Percentiles rank a stretch among this genome's conserved stretches.
Evolutionary conservation across 1,284 basidiomycete species (phyloP).

Genomic region (Cryptococcus wingfieldii): DNA sequence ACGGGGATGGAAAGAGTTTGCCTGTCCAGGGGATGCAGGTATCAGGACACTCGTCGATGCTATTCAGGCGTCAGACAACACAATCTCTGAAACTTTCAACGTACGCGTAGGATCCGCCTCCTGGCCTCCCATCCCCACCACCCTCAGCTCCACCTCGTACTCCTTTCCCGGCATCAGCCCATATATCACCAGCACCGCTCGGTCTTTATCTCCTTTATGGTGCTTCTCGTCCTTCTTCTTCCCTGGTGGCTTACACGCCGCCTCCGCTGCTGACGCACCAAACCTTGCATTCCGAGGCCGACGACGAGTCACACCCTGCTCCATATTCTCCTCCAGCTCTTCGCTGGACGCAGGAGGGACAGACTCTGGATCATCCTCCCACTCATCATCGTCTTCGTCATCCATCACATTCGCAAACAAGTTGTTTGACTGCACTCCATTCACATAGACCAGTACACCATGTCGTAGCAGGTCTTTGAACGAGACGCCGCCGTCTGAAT

Average conservation of each 20-base stretch:
- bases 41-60: slow-evolving; percentile 39
- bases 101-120: slow-evolving; percentile 9
- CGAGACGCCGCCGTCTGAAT: slow-evolving; percentile 18
- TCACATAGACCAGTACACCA: slow-evolving; percentile 46
- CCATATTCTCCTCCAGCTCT: slow-evolving; percentile 18
- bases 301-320: slow-evolving; percentile 20
- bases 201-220: slow-evolving; percentile 31
- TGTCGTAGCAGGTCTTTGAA: slow-evolving; percentile 48
- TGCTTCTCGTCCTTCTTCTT: slow-evolving; percentile 13
- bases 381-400: slow-evolving; percentile 30
- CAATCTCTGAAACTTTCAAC: not conserved
- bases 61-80: not conserved
- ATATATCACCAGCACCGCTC: slow-evolving; percentile 47
- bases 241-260: not conserved
- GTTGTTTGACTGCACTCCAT: slow-evolving; percentile 46
- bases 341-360: slow-evolving; percentile 1
- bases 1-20: slow-evolving; percentile 26
- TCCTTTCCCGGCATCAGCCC: slow-evolving; percentile 46
- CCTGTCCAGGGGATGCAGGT: slow-evolving; percentile 30
- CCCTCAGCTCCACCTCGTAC: slow-evolving; percentile 48
- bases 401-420: slow-evolving; percentile 48
- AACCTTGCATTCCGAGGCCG: slow-evolving; percentile 29
- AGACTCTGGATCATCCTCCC: slow-evolving; percentile 21
- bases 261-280: slow-evolving; percentile 18
- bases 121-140: slow-evolving; percentile 37